Conservation (phyloP, 495 filamentous ascomycete genomes). For the Evansstolkia leycettana region DNA sequence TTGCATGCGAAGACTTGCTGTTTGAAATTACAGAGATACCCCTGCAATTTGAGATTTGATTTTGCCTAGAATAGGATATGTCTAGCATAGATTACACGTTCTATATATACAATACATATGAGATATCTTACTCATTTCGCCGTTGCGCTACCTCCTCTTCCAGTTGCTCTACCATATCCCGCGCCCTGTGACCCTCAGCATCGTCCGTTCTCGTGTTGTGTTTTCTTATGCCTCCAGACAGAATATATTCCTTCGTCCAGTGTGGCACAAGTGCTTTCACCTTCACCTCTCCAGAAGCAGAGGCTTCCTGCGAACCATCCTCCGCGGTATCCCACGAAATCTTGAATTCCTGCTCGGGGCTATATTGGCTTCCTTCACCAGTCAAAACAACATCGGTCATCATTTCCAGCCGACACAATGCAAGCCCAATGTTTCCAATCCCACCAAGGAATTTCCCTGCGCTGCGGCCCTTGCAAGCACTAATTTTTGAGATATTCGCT, state of each 20-base stretch:
- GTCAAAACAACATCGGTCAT: slow-evolving; percentile 68
- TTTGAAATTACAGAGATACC: slow-evolving; percentile 10
- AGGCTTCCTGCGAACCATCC: slow-evolving; percentile 36
- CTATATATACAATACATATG: slow-evolving; percentile 15
- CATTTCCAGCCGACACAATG: slow-evolving; percentile 75
- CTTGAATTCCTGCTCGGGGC: slow-evolving; percentile 41
- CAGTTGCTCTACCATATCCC: slow-evolving; percentile 27
- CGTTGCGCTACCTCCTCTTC: slow-evolving; percentile 22
- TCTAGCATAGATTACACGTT: slow-evolving; percentile 4
- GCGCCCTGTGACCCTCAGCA: slow-evolving; percentile 19
- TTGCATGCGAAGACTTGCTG: background rate
- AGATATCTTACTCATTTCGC: slow-evolving; percentile 10
- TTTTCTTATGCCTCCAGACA: slow-evolving; percentile 15
- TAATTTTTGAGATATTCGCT: slow-evolving; percentile 33
- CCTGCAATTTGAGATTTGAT: slow-evolving; percentile 4
- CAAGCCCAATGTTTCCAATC: slow-evolving; percentile 76
- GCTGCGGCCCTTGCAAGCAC: slow-evolving; percentile 45
- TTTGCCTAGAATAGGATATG: background rate
- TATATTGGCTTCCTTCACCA: slow-evolving; percentile 45
- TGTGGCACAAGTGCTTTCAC: slow-evolving; percentile 80
- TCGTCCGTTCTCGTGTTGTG: slow-evolving; percentile 9
- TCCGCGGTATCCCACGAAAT: slow-evolving; percentile 33
- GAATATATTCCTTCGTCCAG: slow-evolving; percentile 48
- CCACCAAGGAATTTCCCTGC: slow-evolving; percentile 67
- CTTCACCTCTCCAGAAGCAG: slow-evolving; percentile 35